Evolutionary conservation across 2,329 filamentous ascomycete species (phyloP).

Genomic region (Gliomastix tumulicola): DNA sequence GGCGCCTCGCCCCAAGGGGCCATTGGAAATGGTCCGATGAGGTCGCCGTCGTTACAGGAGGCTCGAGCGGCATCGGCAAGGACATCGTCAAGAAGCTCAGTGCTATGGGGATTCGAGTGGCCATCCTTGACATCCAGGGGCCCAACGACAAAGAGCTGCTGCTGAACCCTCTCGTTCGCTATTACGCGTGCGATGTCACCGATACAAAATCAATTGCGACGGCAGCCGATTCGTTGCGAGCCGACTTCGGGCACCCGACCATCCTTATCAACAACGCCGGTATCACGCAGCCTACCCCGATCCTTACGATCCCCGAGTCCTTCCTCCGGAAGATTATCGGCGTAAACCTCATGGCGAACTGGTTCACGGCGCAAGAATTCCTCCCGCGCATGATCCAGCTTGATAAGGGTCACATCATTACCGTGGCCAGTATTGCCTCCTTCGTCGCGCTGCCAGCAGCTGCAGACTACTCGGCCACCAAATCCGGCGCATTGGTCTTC

Average conservation of each 20-base stretch:
- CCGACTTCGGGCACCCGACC: constrained; percentile 52
- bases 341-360: constrained; percentile 62
- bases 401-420: constrained; percentile 68
- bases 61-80: constrained; percentile 32
- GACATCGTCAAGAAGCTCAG: constrained; percentile 22
- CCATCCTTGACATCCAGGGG: constrained; percentile 55
- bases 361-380: constrained; percentile 57
- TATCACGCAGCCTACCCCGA: constrained; percentile 48
- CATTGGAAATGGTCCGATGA: constrained; percentile 29
- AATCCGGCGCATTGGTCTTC: constrained; percentile 58
- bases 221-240: constrained; percentile 27
- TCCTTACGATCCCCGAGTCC: constrained; percentile 48
- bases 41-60: constrained; percentile 35
- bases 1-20: constrained; percentile 11
- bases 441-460: constrained; percentile 53
- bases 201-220: constrained; percentile 34
- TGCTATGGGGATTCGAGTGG: constrained; percentile 49
- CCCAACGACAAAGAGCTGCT: constrained; percentile 17
- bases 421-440: constrained; percentile 58
- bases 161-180: constrained; percentile 12
- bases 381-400: constrained; percentile 53
- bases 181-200: constrained; percentile 30
- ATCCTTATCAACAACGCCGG: constrained; percentile 68
- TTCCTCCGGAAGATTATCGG: constrained; percentile 59
- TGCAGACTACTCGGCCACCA: constrained; percentile 60